Base-by-base conservation (phyloP, 75 land plant species). In the Chamaecyparis obtusa region DNA sequence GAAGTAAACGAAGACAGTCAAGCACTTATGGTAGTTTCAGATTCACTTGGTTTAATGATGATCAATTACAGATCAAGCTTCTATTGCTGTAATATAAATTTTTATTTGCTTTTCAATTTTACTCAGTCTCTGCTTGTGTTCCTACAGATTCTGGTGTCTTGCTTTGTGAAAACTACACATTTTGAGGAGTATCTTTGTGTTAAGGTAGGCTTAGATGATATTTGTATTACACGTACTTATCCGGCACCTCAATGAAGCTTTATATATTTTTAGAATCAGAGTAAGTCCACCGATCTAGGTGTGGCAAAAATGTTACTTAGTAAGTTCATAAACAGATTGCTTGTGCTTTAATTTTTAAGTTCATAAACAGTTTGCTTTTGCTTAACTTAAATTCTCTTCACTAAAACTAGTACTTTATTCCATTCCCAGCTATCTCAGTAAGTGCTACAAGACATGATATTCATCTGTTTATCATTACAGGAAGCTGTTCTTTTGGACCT, bases 121-220 rank as follows among this genome's bases (percentile, higher is more conserved):
- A 51, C 33, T 17, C 51, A 36, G 44, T 79, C 36, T 77, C 16
- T 74, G 30, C 21, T 88, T 1, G 16, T 54, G 27, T 49, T 6
- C 43, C 85, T 87, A 54, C 95, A 96, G 99, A 94, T 98, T 69
- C 85, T 97, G 89, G 86, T 97, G 14, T 97, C 99, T 35, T 96
- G 98, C 90, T 97, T 97, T 87, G 98, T 96, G 85, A 97, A 97
- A 92, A 97, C 99, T 4, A 89, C 99, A 43, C 98, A 93, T 88
- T 93, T 93, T 90, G 95, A 96, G 86, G 99, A 97, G 86, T 97
- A 96, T 64, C 92, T 97, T 1, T 91, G 98, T 89, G 98, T 97
- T 48, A 97, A 97, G 94, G 99, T 94, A 90, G 85, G 86, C 76
- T 72, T 44, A 17, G 21, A 41, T 41, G 80, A 85, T 83, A 24